Percentiles rank a stretch among this genome's conserved stretches.
Evolutionary conservation across 2,329 filamentous ascomycete species (phyloP).

Genomic region (Diaporthe sp.): DNA sequence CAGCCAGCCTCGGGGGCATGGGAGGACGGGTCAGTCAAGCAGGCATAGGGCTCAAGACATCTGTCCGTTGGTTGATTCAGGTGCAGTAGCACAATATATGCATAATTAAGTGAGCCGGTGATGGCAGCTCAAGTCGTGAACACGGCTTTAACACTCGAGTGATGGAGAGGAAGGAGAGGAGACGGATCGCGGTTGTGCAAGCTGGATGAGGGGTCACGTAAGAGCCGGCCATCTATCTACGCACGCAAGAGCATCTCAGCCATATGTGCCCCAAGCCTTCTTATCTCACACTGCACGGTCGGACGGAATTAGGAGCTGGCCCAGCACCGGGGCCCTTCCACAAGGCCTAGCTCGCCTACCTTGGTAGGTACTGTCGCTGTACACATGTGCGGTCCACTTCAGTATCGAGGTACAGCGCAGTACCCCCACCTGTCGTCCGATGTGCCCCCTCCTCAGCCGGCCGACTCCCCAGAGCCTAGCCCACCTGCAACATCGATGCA

Average conservation of each 20-base stretch:
- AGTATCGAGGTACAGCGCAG: neutral
- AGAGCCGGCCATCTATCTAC: neutral
- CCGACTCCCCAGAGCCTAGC: neutral
- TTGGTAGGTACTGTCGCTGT: neutral
- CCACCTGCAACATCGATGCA: neutral
- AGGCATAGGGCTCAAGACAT: slow-evolving; percentile 2
- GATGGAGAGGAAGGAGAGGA: neutral
- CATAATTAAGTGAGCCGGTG: neutral
- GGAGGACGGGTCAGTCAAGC: neutral
- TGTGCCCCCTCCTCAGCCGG: neutral
- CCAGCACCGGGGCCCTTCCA: neutral
- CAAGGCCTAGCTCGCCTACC: neutral
- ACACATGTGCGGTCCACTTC: neutral
- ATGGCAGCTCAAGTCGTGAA: neutral
- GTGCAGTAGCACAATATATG: slow-evolving; percentile 1
- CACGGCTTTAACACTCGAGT: neutral
- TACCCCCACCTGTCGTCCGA: neutral
- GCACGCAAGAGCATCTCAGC: neutral
- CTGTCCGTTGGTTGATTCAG: neutral
- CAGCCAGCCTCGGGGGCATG: slow-evolving; percentile 2
- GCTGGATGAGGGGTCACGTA: slow-evolving; percentile 16
- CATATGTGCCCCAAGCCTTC: neutral
- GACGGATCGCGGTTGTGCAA: neutral
- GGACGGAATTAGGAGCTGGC: neutral
- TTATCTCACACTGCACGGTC: neutral